Base-by-base conservation (phyloP, 2,329 filamentous ascomycete species). In the Fusarium beomiforme region DNA sequence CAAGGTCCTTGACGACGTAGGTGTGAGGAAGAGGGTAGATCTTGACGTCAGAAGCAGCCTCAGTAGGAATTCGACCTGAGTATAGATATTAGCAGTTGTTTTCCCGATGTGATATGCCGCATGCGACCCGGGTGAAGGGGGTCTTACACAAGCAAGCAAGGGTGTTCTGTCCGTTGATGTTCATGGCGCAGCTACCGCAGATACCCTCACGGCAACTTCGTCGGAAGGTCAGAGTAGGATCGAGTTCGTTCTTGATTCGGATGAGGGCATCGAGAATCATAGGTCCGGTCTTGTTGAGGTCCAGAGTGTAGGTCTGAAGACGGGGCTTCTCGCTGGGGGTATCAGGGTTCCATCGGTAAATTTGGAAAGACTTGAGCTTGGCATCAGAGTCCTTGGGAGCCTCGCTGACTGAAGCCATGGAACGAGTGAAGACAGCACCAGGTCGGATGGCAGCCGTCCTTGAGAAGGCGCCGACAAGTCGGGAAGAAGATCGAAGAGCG, bases 281-380 rank as follows among this genome's bases (percentile, higher is more conserved):
- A 75, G 96, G 96, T 34, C 96, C 96, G 43, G 96, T 99, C 92
- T 98, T 98, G 88, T 98, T 98, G 77, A 99, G 85, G 81, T 99
- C 96, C 79, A 99, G 87, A 37, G 93, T 93, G 86, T 98, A 99
- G 75, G 89, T 90, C 87, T 99, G 94, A 93, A 99, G 97, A 82
- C 87, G 89, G 69, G 96, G 96, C 91, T 99, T 99, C 83, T 93
- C 91, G 79, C 91, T 90, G 64, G 96, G 96, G 81, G 91, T 88
- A 81, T 98, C 96, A 68, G 96, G 96, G 82, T 97, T 97, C 96
- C 96, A 99, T 82, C 96, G 91, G 90, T 99, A 99, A 87, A 99
- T 92, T 84, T 97, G 92, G 90, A 99, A 99, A 55, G 92, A 94
- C 91, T 98, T 98, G 85, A 93, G 90, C 77, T 86, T 87, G 60